Percentiles rank a stretch among this genome's conserved stretches.
Evolutionary conservation across 495 filamentous ascomycete species (phyloP).

Genomic region (Opeltia flavorubescens): DNA sequence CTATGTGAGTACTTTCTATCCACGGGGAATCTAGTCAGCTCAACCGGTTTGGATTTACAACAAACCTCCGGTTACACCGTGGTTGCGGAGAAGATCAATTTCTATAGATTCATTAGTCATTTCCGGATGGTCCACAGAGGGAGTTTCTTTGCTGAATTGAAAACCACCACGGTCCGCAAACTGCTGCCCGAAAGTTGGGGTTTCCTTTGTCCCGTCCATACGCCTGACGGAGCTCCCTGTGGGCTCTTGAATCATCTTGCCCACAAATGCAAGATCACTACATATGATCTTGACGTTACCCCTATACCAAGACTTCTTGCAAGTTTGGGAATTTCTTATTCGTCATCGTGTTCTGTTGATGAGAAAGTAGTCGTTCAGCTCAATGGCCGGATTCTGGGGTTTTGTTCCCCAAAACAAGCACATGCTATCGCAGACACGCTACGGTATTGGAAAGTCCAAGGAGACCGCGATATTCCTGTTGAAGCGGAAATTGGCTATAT

Average conservation of each 20-base stretch:
- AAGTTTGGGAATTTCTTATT: constrained; percentile 60
- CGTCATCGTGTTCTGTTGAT: constrained; percentile 56
- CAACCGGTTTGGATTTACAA: constrained; percentile 83
- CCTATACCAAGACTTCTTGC: constrained; percentile 54
- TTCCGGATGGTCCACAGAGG: constrained; percentile 99
- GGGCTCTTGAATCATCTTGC: constrained; percentile 90
- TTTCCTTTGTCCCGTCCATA: constrained; percentile 95
- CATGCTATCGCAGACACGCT: constrained; percentile 67
- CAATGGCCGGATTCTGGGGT: constrained; percentile 80
- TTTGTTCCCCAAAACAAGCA: constrained; percentile 72
- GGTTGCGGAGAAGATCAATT: constrained; percentile 98
- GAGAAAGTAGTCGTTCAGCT: constrained; percentile 81
- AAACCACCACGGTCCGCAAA: constrained; percentile 93
- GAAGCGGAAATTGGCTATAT: constrained; percentile 87
- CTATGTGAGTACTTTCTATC: constrained; percentile 89
- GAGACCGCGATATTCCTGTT: constrained; percentile 65
- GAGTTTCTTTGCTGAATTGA: constrained; percentile 94
- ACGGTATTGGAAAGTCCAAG: constrained; percentile 90
- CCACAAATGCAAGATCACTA: constrained; percentile 86
- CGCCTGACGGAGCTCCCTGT: constrained; percentile 88
- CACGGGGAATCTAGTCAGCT: constrained; percentile 83
- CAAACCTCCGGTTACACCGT: constrained; percentile 91
- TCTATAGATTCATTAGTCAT: constrained; percentile 95
- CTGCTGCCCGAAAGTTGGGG: constrained; percentile 94
- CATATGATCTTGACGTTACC: constrained; percentile 53